phyloP scores from a whole-genome alignment of 1,284 basidiomycete genomes.

The Lignosus rhinocerotis region DNA sequence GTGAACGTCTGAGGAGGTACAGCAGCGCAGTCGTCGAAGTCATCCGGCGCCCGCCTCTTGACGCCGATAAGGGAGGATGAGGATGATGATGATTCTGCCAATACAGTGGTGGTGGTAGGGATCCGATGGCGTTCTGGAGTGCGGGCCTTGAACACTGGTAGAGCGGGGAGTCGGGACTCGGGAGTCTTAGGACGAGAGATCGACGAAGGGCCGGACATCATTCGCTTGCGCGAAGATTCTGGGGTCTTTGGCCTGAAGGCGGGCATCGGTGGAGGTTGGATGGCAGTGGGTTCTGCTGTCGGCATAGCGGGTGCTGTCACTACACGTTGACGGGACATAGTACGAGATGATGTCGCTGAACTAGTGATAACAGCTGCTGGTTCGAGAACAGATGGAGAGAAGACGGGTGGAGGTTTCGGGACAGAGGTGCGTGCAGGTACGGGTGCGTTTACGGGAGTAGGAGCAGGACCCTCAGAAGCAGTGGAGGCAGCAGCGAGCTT shows the following conservation, averaged over 20 bases:
- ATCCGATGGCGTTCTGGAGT: constrained; percentile 43
- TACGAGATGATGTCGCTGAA: constrained; percentile 11
- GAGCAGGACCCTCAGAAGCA: constrained; percentile 17
- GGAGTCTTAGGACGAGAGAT: constrained; percentile 54
- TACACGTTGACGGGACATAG: constrained; percentile 16
- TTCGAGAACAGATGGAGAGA: constrained; percentile 13
- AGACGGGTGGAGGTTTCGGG: constrained; percentile 1
- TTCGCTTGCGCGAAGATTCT: constrained; percentile 33
- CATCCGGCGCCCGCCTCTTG: constrained; percentile 72
- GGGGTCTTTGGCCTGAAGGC: constrained; percentile 30
- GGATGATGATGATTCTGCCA: constrained; percentile 20
- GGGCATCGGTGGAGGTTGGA: constrained; percentile 25
- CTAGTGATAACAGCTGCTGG: constrained; percentile 10
- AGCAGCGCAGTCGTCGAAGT: constrained; percentile 57
- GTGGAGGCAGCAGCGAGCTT: constrained; percentile 57
- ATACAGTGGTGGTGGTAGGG: constrained; percentile 11
- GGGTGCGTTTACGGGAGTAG: constrained; percentile 5
- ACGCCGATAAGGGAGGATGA: constrained; percentile 45
- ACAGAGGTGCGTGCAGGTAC: constrained; percentile 5
- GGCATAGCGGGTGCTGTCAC: constrained; percentile 15
- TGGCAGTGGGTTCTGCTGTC: not conserved
- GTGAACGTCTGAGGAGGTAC: constrained; percentile 65
- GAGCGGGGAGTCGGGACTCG: constrained; percentile 40
- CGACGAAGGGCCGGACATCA: constrained; percentile 46
- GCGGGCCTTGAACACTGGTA: constrained; percentile 50